Conservation (phyloP, 768 basidiomycete species). For the Leccinum subtestaceum region DNA sequence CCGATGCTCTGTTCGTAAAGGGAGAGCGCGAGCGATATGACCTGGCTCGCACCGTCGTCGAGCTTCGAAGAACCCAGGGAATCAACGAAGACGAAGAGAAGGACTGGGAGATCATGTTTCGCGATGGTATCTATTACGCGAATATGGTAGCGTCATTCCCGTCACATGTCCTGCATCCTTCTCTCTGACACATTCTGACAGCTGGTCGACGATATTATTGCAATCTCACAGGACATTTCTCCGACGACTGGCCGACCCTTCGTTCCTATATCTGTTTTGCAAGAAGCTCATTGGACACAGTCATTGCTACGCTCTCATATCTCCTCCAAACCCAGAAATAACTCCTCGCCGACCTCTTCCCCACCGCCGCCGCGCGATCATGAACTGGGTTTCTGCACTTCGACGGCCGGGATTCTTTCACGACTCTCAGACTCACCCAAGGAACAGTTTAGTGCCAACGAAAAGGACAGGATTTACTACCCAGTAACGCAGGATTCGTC, state of each 20-base stretch:
- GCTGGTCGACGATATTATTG: slow-evolving; percentile 77
- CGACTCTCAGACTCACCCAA: slow-evolving; percentile 24
- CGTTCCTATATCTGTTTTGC: slow-evolving; percentile 63
- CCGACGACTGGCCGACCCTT: slow-evolving; percentile 66
- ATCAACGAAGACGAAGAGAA: slow-evolving; percentile 61
- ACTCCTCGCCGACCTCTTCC: slow-evolving; percentile 34
- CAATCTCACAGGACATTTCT: slow-evolving; percentile 72
- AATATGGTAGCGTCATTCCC: slow-evolving; percentile 63
- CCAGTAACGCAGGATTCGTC: slow-evolving; percentile 70
- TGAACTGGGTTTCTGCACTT: slow-evolving; percentile 64
- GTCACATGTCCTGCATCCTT: background rate
- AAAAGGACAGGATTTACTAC: slow-evolving; percentile 47
- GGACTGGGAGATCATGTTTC: slow-evolving; percentile 70
- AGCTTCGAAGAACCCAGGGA: slow-evolving; percentile 60
- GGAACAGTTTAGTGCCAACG: slow-evolving; percentile 7
- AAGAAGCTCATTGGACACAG: slow-evolving; percentile 79
- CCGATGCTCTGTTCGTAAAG: slow-evolving; percentile 76
- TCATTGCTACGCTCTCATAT: slow-evolving; percentile 64
- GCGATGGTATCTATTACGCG: slow-evolving; percentile 75
- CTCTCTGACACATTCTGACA: slow-evolving; percentile 31
- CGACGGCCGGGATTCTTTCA: slow-evolving; percentile 49
- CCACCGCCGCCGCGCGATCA: slow-evolving; percentile 42
- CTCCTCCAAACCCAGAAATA: slow-evolving; percentile 35
- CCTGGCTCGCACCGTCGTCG: slow-evolving; percentile 71
- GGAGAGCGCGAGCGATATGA: slow-evolving; percentile 80